Percentiles rank a stretch among this genome's conserved stretches.
Conservation (phyloP, 768 basidiomycete species). For the Macrocybe gigantea region DNA sequence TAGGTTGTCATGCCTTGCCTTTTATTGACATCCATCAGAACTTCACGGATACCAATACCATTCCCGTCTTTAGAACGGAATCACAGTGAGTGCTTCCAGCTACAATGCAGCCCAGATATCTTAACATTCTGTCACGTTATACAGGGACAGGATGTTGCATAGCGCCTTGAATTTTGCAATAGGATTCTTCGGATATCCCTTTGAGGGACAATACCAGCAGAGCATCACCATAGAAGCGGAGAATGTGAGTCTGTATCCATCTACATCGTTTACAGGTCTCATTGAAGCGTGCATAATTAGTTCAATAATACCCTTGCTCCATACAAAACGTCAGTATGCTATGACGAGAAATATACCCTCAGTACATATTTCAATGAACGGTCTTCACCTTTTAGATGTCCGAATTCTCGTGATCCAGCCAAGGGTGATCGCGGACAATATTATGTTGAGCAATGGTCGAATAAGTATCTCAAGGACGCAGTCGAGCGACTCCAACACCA, state of each 20-base stretch:
- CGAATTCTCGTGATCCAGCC: constrained; percentile 42
- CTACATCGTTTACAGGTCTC: not conserved
- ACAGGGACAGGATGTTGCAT: constrained; percentile 66
- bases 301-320: constrained; percentile 87
- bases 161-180: constrained; percentile 64
- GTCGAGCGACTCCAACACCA: constrained; percentile 50
- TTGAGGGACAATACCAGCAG: constrained; percentile 69
- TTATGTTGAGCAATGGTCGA: constrained; percentile 63
- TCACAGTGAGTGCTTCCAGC: constrained; percentile 43
- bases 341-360: no score
- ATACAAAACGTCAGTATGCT: constrained; percentile 55
- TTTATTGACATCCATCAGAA: constrained; percentile 26
- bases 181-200: constrained; percentile 75
- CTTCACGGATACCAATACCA: constrained; percentile 50
- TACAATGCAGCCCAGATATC: not conserved
- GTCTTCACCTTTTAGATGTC: constrained; percentile 37
- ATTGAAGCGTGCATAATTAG: constrained; percentile 18
- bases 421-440: constrained; percentile 54
- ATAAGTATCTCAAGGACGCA: constrained; percentile 67
- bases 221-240: constrained; percentile 66
- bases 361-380: not conserved
- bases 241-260: constrained; percentile 35
- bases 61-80: constrained; percentile 79
- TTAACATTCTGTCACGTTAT: not conserved
- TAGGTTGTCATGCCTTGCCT: not conserved